phyloP scores from a whole-genome alignment of 106 monocot species.

The Cymbidium sinense region DNA sequence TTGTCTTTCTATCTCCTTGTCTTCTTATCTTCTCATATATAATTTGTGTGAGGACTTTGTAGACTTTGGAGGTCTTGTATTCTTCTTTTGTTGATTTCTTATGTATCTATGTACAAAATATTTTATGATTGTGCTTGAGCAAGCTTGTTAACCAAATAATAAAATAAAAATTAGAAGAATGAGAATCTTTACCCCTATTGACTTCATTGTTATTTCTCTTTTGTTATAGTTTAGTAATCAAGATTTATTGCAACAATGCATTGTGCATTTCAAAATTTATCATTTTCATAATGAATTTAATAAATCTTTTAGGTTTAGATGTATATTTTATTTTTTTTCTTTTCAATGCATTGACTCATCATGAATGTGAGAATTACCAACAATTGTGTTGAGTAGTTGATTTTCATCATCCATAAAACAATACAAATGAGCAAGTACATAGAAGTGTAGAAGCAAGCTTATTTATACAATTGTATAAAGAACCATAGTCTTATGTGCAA shows the following conservation, averaged over 20 bases:
- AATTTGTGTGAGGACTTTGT: no score
- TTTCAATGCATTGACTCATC: background rate
- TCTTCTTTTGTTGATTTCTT: no score
- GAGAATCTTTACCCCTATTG: background rate
- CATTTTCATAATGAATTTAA: background rate
- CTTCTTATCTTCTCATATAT: no score
- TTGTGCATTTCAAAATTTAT: background rate
- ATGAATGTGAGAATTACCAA: background rate
- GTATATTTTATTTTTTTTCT: background rate
- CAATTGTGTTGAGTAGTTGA: background rate
- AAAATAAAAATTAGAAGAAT: background rate
- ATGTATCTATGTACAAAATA: background rate
- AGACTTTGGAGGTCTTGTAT: no score
- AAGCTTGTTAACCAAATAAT: background rate
- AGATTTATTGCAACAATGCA: background rate
- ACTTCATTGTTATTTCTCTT: background rate
- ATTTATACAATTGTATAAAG: no score
- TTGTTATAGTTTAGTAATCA: background rate
- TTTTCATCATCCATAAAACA: no score
- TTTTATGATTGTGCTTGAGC: background rate
- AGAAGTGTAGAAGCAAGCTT: no score
- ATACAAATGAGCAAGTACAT: no score
- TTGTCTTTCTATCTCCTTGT: no score
- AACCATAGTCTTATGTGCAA: no score
- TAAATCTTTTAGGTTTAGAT: background rate